Base-by-base conservation (phyloP, 2,329 filamentous ascomycete genomes). In the Hypomyces perniciosus region DNA sequence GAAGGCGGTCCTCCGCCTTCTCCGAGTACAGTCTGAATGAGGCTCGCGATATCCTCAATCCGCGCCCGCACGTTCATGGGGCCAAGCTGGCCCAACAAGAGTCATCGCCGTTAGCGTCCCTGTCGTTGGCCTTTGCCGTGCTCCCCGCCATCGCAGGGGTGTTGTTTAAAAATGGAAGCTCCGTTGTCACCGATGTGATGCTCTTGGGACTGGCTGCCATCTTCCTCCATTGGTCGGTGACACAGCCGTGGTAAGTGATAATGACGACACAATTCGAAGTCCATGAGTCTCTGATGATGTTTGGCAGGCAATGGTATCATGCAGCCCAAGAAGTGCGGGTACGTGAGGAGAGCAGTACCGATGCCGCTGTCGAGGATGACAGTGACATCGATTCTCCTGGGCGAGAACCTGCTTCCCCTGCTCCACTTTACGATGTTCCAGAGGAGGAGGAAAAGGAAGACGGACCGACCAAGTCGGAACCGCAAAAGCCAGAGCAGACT, bases 191-290 rank as follows among this genome's bases (percentile, higher is more conserved):
- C 0, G 92, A 97, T 67, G 70, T 95, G 29, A 85, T 93, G 60
- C 74, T 97, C 33, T 71, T 97, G 31, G 83, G 80, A 3, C 69
- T 97, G 54, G 88, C 88, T 2, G 88, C 86, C 4, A 79, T 96
- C 41, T 95, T 96, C 62, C 74, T 97, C 55, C 91, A 96, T 65
- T 96, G 90, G 89, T 91, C 88, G 44, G 86, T 96, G 40, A 85
- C 89, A 50, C 76, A 93, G 58, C 92, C 92, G 59, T 97, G 92
- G 91, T 91, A 73, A 65, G 79, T 56, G 27, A 31, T 10, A 12
- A 10, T 31, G 2, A 5, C 6, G 10, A 7, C 34, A 8, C 5
- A 28, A 5, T 29, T 5, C 29, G 29, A 10, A 34, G 30, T 10
- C 5, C 9, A 27, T 2, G 9, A 46, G 29, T 5, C 8, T n/a